Evolutionary conservation across 805 yeast genomes (phyloP).

Genomic region (Barnettozyma sucrosica): DNA sequence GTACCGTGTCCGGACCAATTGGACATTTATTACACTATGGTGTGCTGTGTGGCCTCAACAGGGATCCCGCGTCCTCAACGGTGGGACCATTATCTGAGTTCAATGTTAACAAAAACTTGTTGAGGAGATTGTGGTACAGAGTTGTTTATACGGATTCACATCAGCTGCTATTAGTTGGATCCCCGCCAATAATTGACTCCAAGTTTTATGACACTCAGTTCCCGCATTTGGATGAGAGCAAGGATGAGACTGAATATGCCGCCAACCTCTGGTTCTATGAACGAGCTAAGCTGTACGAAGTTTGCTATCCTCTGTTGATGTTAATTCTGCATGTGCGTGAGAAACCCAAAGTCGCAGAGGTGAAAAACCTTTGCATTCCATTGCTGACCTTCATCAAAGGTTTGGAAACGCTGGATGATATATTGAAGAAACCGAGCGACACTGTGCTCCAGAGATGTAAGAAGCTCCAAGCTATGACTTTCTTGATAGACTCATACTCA

Average conservation of each 20-base stretch:
- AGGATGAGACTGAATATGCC: conserved; percentile 17
- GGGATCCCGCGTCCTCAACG: conserved; percentile 16
- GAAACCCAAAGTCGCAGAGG: conserved; percentile 13
- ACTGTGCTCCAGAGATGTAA: conserved; percentile 15
- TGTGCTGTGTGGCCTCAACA: conserved; percentile 17
- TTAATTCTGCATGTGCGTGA: conserved; percentile 16
- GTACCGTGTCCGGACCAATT: conserved; percentile 14
- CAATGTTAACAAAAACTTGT: conserved; percentile 13
- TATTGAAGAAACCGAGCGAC: conserved; percentile 15
- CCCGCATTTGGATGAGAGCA: conserved; percentile 22
- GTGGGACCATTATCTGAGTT: neutral
- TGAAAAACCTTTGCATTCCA: conserved; percentile 11
- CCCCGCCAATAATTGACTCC: conserved; percentile 20
- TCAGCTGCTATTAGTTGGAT: conserved; percentile 18
- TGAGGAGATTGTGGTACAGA: conserved; percentile 24
- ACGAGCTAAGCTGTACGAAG: conserved; percentile 11
- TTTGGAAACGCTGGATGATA: conserved; percentile 10
- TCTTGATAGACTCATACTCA: conserved; percentile 12
- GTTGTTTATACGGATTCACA: conserved; percentile 18
- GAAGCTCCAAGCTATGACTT: conserved; percentile 10
- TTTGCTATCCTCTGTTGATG: conserved; percentile 16
- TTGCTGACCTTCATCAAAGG: conserved; percentile 8
- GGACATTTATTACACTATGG: conserved; percentile 22
- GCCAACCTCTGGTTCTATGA: conserved; percentile 16
- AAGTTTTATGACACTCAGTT: conserved; percentile 21